Percentiles rank a stretch among this genome's conserved stretches.
These are phyloP conservation scores for Aspergillus transmontanensis DNA, from an alignment of 2,329 filamentous ascomycete genomes.

Conservation along the genomic window DNA sequence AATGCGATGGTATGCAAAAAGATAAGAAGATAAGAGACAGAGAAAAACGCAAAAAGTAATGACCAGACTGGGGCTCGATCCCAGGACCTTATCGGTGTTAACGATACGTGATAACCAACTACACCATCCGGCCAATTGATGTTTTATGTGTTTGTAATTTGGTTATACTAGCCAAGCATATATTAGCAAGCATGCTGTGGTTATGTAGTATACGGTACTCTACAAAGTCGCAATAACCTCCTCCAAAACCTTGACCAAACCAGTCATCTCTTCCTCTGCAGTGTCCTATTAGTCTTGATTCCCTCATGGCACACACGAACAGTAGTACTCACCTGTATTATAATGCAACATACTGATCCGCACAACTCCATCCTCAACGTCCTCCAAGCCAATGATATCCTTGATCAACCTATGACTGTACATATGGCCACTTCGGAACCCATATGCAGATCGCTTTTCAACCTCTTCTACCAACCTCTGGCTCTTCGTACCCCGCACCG, in stretches of 20 bases:
- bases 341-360: constrained; percentile 75
- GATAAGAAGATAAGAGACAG: not conserved
- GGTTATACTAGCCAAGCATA: not conserved
- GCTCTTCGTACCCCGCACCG: constrained; percentile 59
- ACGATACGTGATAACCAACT: constrained; percentile 26
- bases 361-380: constrained; percentile 64
- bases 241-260: constrained; percentile 19
- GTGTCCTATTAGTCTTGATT: not conserved
- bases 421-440: constrained; percentile 69
- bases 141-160: not conserved
- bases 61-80: constrained; percentile 7
- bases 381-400: constrained; percentile 60
- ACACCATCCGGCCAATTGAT: constrained; percentile 32
- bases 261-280: constrained; percentile 20
- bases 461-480: constrained; percentile 63
- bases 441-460: constrained; percentile 61
- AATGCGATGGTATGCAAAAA: no score
- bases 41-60: not conserved
- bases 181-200: not conserved
- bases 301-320: not conserved
- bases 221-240: constrained; percentile 7
- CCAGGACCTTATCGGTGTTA: constrained; percentile 3
- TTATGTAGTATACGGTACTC: not conserved
- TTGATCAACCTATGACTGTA: constrained; percentile 66
- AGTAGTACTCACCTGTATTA: constrained; percentile 60